Evolutionary conservation across 306 rosid genomes (phyloP).

Genomic region (Trifolium repens): DNA sequence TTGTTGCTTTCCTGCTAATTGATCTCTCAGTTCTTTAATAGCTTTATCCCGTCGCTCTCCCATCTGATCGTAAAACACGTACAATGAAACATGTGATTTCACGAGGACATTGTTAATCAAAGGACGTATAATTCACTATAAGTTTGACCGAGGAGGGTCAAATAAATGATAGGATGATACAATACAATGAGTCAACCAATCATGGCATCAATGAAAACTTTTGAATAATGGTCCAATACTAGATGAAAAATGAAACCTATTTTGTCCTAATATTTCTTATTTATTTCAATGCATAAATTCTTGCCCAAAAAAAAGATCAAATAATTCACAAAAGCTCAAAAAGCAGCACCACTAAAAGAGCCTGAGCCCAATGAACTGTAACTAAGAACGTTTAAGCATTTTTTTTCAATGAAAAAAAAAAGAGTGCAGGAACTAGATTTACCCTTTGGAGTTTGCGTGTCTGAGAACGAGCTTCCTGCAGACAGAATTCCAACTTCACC

Average conservation of each 20-base stretch:
- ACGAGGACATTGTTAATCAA: not conserved
- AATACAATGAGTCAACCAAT: slow-evolving; percentile 1
- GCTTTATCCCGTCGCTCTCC: slow-evolving; percentile 92
- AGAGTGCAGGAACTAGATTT: slow-evolving; percentile 30
- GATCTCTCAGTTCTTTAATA: slow-evolving; percentile 81
- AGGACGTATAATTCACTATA: not conserved
- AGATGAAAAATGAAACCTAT: slow-evolving; percentile 17
- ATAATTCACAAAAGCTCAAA: slow-evolving; percentile 1
- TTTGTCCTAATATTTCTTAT: slow-evolving; percentile 4
- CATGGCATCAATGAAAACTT: slow-evolving; percentile 1
- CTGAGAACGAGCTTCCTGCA: slow-evolving; percentile 93
- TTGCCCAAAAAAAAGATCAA: slow-evolving; percentile 32
- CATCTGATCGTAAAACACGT: slow-evolving; percentile 62
- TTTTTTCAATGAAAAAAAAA: not conserved
- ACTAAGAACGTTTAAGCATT: not conserved
- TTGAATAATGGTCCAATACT: not conserved
- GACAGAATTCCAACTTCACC: slow-evolving; percentile 88
- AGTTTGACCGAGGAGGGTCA: not conserved
- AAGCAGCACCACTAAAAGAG: not conserved
- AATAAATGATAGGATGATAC: slow-evolving; percentile 17
- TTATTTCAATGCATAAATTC: slow-evolving; percentile 16
- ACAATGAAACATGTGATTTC: slow-evolving; percentile 22
- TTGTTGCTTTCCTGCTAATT: slow-evolving; percentile 71
- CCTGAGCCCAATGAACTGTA: not conserved
- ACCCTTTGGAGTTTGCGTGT: slow-evolving; percentile 97